phyloP scores from a whole-genome alignment of 129 eudicot species.

The Lactuca saligna region DNA sequence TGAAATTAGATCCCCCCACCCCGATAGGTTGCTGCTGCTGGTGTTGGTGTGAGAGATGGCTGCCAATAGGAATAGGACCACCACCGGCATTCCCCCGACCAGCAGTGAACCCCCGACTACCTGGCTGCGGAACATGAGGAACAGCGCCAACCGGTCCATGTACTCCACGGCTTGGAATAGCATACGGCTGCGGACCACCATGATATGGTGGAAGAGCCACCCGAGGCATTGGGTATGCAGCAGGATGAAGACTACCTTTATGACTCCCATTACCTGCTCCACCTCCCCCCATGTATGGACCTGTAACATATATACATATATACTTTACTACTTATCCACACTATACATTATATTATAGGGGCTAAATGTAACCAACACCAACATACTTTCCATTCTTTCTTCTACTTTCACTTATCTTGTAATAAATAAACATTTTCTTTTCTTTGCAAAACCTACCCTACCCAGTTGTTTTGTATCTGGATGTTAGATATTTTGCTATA shows the following conservation, averaged over 20 bases:
- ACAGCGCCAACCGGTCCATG: conserved; percentile 90
- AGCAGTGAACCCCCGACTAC: conserved; percentile 86
- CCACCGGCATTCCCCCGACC: conserved; percentile 77
- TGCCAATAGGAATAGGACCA: conserved; percentile 27
- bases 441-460: too few species aligned
- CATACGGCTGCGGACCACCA: conserved; percentile 89
- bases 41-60: conserved; percentile 66
- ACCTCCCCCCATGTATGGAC: conserved; percentile 71
- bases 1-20: conserved; percentile 53
- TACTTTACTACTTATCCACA: too few species aligned
- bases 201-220: conserved; percentile 78
- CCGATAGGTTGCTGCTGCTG: conserved; percentile 39
- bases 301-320: conserved; percentile 24
- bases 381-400: too few species aligned
- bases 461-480: too few species aligned
- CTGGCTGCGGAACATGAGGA: conserved; percentile 77
- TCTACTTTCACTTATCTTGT: too few species aligned
- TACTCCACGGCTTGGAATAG: conserved; percentile 84
- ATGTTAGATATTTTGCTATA: too few species aligned
- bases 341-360: too few species aligned
- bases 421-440: too few species aligned
- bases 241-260: conserved; percentile 73
- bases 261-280: conserved; percentile 66
- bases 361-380: too few species aligned
- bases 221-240: conserved; percentile 78